A percentile compares a stretch with the other conserved stretches of the same genome.
Conservation (phyloP, 2,329 filamentous ascomycete species). For the Calonectria honghensis region DNA sequence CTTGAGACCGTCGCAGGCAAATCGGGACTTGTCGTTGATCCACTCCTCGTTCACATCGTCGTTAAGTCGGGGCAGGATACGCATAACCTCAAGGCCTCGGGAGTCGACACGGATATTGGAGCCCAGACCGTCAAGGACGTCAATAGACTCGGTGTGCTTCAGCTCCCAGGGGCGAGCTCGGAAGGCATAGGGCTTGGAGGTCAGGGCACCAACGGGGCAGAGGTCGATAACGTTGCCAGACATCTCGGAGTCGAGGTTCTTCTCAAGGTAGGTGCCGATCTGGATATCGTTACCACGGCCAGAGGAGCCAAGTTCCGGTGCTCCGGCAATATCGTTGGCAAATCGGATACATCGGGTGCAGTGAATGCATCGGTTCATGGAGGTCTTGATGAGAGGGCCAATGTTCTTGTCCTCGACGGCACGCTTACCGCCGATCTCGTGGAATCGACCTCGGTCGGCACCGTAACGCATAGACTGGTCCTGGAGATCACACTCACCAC, state of each 20-base stretch:
- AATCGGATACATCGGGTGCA: conserved; percentile 99
- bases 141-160: conserved; percentile 95
- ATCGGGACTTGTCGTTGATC: conserved; percentile 99
- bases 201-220: conserved; percentile 96
- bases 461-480: conserved; percentile 99
- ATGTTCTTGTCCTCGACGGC: conserved; percentile 99
- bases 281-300: conserved; percentile 98
- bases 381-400: conserved; percentile 97
- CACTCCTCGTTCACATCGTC: conserved; percentile 99
- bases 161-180: conserved; percentile 97
- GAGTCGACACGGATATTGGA: conserved; percentile 97
- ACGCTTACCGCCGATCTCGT: conserved; percentile 96
- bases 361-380: conserved; percentile 99
- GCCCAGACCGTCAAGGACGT: conserved; percentile 93
- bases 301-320: conserved; percentile 93
- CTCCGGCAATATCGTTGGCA: conserved; percentile 96
- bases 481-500: conserved; percentile 98
- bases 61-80: conserved; percentile 92
- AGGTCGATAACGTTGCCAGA: conserved; percentile 99
- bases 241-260: conserved; percentile 93
- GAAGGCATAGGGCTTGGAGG: conserved; percentile 98
- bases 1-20: conserved; percentile 96
- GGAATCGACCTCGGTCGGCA: conserved; percentile 95
- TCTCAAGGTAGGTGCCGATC: conserved; percentile 98
- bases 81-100: conserved; percentile 96